Conservation (phyloP, 805 yeast genomes). For the Metschnikowia henanensis region DNA sequence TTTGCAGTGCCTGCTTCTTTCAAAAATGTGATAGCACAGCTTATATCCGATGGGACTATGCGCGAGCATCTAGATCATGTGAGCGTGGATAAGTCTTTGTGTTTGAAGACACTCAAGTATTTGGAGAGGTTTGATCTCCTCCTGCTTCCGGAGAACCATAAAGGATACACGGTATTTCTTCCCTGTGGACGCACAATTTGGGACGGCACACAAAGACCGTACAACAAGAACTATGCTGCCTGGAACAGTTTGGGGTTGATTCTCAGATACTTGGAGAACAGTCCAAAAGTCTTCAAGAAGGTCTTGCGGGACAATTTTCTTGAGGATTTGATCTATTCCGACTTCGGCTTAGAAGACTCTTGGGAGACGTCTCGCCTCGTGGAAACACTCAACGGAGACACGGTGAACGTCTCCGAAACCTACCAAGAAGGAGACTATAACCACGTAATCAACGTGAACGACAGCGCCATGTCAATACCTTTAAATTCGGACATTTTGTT, state of each 20-base stretch:
- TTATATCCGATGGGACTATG: conserved; percentile 34
- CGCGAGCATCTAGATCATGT: conserved; percentile 28
- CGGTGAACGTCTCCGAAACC: conserved; percentile 22
- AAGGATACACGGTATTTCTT: conserved; percentile 73
- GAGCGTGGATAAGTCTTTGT: conserved; percentile 39
- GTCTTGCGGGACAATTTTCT: conserved; percentile 61
- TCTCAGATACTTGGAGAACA: conserved; percentile 53
- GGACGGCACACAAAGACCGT: conserved; percentile 9
- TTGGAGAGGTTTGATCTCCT: conserved; percentile 53
- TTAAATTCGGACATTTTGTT: conserved; percentile 67
- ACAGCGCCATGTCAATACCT: conserved; percentile 33
- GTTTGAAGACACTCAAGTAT: conserved; percentile 64
- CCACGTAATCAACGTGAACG: conserved; percentile 30
- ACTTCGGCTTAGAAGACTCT: conserved; percentile 40
- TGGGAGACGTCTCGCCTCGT: conserved; percentile 13
- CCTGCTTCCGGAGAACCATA: conserved; percentile 49
- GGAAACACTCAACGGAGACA: conserved; percentile 30
- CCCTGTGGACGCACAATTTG: conserved; percentile 59
- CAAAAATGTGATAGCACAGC: conserved; percentile 57
- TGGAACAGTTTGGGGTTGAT: conserved; percentile 68
- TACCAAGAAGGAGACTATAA: conserved; percentile 21
- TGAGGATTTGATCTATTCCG: conserved; percentile 66
- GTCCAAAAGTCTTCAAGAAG: conserved; percentile 49
- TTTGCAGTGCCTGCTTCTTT: conserved; percentile 63
- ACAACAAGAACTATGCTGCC: conserved; percentile 30